Conservation (phyloP, 1,284 basidiomycete species). For the Tilletia setariae region DNA sequence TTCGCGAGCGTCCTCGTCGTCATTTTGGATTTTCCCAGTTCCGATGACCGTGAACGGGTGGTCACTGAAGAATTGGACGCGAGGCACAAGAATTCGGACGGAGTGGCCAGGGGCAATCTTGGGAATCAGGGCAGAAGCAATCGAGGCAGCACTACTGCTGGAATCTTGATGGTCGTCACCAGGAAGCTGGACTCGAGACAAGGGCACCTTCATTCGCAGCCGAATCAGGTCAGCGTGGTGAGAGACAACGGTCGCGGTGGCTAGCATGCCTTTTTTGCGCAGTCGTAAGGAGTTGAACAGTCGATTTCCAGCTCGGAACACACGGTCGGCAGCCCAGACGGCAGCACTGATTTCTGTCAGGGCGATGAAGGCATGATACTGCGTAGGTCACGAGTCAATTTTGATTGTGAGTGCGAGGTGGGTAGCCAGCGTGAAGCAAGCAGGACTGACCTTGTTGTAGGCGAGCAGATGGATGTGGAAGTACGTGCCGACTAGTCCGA, state of each 20-base stretch:
- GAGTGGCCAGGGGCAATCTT: slow-evolving; percentile 30
- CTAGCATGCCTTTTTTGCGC: slow-evolving; percentile 11
- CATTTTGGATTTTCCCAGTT: slow-evolving; percentile 3
- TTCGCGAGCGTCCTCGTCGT: neutral
- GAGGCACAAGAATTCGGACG: slow-evolving; percentile 31
- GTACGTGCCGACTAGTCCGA: slow-evolving; percentile 45
- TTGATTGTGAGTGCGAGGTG: neutral
- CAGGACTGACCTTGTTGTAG: slow-evolving; percentile 25
- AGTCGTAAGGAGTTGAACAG: slow-evolving; percentile 23
- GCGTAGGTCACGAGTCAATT: neutral
- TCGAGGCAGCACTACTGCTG: neutral
- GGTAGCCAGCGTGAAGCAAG: neutral
- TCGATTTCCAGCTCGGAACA: slow-evolving; percentile 23
- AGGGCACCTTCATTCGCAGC: slow-evolving; percentile 28
- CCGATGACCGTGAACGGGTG: slow-evolving; percentile 39
- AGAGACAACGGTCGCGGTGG: slow-evolving; percentile 18
- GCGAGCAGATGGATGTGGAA: slow-evolving; percentile 45
- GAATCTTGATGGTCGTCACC: slow-evolving; percentile 13
- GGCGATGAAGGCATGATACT: slow-evolving; percentile 27
- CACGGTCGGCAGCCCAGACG: slow-evolving; percentile 33
- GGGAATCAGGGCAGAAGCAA: neutral
- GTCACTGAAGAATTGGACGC: slow-evolving; percentile 30
- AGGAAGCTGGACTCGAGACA: slow-evolving; percentile 20
- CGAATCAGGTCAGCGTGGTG: slow-evolving; percentile 18
- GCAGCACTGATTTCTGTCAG: slow-evolving; percentile 28